phyloP scores from a whole-genome alignment of 2,329 filamentous ascomycete species.

The Paecilomyces sp. region DNA sequence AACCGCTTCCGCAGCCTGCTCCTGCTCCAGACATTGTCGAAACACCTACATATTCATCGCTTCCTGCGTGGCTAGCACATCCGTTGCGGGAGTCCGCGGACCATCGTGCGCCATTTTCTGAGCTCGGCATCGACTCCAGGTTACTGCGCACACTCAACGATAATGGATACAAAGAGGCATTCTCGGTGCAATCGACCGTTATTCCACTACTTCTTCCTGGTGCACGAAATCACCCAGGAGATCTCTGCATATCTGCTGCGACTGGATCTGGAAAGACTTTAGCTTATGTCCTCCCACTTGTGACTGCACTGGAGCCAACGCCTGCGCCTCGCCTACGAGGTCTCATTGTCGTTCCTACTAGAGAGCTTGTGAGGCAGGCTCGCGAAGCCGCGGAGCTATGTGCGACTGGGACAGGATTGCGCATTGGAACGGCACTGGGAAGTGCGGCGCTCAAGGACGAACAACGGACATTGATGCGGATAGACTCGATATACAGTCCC shows the following conservation, averaged over 20 bases:
- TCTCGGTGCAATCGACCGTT: slow-evolving; percentile 72
- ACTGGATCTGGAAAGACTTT: slow-evolving; percentile 95
- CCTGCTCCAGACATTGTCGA: slow-evolving; percentile 51
- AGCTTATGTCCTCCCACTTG: slow-evolving; percentile 80
- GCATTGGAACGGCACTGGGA: slow-evolving; percentile 75
- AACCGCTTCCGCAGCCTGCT: slow-evolving; percentile 68
- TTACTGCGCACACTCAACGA: slow-evolving; percentile 56
- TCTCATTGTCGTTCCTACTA: slow-evolving; percentile 80
- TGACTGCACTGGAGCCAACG: slow-evolving; percentile 64
- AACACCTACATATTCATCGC: slow-evolving; percentile 64
- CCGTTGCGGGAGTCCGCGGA: slow-evolving; percentile 63
- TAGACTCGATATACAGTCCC: slow-evolving; percentile 63
- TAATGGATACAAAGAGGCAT: slow-evolving; percentile 64
- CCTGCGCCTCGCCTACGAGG: slow-evolving; percentile 63
- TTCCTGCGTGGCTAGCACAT: slow-evolving; percentile 73
- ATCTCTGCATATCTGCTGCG: slow-evolving; percentile 83
- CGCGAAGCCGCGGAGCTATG: slow-evolving; percentile 71
- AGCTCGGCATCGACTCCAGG: slow-evolving; percentile 56
- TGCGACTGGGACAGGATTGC: slow-evolving; percentile 62
- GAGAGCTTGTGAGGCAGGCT: slow-evolving; percentile 84
- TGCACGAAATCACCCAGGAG: slow-evolving; percentile 56
- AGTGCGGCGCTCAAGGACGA: slow-evolving; percentile 66
- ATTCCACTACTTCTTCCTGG: slow-evolving; percentile 71
- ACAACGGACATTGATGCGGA: slow-evolving; percentile 54
- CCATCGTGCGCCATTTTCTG: slow-evolving; percentile 53